Percentiles rank a stretch among this genome's conserved stretches.
Evolutionary conservation across 2,329 filamentous ascomycete genomes (phyloP).

Genomic region (Rhynchosporium graminicola): DNA sequence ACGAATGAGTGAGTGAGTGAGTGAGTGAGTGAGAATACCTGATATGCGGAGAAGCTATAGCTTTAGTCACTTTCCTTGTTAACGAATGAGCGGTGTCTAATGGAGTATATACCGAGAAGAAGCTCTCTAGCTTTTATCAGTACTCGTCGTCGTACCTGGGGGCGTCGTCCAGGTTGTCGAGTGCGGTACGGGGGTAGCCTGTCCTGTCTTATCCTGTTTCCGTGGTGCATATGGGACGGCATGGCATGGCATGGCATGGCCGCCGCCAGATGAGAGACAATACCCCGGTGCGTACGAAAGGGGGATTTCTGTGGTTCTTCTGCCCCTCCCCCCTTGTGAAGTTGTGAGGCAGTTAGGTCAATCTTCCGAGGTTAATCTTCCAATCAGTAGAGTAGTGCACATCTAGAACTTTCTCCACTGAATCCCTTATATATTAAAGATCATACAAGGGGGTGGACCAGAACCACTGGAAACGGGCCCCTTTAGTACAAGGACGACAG

Average conservation of each 20-base stretch:
- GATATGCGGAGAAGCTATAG: constrained; percentile 38
- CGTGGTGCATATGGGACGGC: constrained; percentile 6
- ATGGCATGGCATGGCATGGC: constrained; percentile 7
- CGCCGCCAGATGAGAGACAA: not conserved
- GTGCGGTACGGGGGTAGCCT: constrained; percentile 20
- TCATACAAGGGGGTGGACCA: too few relatives aligned
- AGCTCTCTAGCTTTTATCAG: constrained; percentile 16
- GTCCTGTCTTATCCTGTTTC: constrained; percentile 14
- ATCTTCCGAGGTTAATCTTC: too few relatives aligned
- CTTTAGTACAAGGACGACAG: constrained; percentile 4
- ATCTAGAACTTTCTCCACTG: too few relatives aligned
- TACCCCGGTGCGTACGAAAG: not conserved
- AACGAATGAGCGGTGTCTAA: too few relatives aligned
- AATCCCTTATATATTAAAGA: too few relatives aligned
- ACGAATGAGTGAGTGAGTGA: not conserved
- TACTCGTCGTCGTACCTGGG: not conserved
- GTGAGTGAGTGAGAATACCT: constrained; percentile 4
- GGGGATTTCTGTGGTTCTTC: too few relatives aligned
- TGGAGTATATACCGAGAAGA: constrained; percentile 29
- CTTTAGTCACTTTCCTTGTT: constrained; percentile 24
- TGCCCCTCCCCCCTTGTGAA: too few relatives aligned
- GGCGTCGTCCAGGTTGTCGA: constrained; percentile 24
- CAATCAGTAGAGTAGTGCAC: too few relatives aligned
- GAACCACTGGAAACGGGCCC: too few relatives aligned
- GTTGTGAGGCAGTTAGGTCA: too few relatives aligned